Base-by-base conservation (phyloP, 768 basidiomycete genomes). In the Lentinula sp. region DNA sequence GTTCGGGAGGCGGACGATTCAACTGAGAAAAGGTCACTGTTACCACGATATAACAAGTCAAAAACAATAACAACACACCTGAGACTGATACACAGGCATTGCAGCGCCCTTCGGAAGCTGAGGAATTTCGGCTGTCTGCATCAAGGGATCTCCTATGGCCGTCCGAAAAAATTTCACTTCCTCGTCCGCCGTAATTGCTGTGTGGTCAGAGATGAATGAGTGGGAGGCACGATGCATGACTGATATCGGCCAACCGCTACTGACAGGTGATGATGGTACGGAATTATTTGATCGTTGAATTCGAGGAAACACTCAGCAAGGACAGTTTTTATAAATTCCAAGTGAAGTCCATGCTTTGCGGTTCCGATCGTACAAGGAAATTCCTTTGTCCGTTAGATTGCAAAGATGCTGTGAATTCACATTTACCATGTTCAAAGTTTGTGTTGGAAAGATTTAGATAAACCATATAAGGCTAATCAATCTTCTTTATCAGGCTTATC, bases 41-140 rank as follows among this genome's bases (percentile, higher is more conserved):
- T 42, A 46, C 16, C 42, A 42, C 18, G 28, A 43, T 12, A 37
- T 56, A 56, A 45, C 23, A 57, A 43, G 56, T 4, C 4, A 43
- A 12, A 42, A 57, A 43, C 12, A 57, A 54, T 12, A 54, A 54
- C 4, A 54, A 54, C 53, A 39, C 18, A 49, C 57, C 48, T 46
- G 57, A 36, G 46, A 46, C 45, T 18, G 13, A 28, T 49, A 59
- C 13, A 20, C 32, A 39, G 57, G 57, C 46, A 33, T 46, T n/a
- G 57, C 57, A n/a, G 57, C 57, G 48, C 57, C 57, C 33, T 45
- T 59, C 32, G 57, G 57, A 33, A 59, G 57, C 57, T 46, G 57
- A 35, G 43, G 57, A 7, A 59, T n/a, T 41, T 56, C 39, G 35
- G 53, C 33, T 5, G 37, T 35, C 16, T 35, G 16, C 35, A 20